phyloP scores from a whole-genome alignment of 2,329 filamentous ascomycete genomes.

The Calonectria hawksworthii region DNA sequence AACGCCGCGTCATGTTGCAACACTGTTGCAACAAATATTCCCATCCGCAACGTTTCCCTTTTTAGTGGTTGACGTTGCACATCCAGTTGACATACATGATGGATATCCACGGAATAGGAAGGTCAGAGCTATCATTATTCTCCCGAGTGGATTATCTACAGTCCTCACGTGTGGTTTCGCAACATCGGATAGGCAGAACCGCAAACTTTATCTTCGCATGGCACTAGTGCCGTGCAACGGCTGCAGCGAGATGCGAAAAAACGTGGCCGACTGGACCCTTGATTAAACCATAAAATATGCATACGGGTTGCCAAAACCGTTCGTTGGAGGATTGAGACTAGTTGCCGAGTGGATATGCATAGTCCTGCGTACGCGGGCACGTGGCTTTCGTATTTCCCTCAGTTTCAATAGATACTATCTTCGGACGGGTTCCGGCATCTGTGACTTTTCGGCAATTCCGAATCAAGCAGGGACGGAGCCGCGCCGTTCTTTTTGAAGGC shows the following conservation, averaged over 20 bases:
- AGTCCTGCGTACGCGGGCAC: neutral
- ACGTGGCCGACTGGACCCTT: neutral
- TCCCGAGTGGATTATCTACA: neutral
- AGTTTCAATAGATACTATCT: neutral
- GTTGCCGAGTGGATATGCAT: neutral
- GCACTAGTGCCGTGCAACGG: neutral
- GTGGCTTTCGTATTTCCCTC: conserved; percentile 8
- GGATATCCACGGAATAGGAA: conserved; percentile 1
- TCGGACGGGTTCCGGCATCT: neutral
- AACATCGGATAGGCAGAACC: conserved; percentile 4
- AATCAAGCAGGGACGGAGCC: neutral
- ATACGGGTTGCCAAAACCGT: neutral
- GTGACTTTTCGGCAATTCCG: conserved; percentile 4
- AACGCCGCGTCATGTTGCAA: neutral
- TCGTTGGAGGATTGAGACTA: neutral
- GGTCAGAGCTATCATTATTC: neutral
- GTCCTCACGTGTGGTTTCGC: neutral
- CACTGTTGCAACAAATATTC: neutral
- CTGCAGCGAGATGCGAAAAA: neutral
- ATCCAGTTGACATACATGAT: neutral
- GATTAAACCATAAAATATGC: neutral
- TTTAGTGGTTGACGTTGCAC: neutral
- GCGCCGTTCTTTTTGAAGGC: neutral
- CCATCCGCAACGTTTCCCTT: neutral
- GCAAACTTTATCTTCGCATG: neutral